Evolutionary conservation across 176 grass and related monocot species (phyloP).

Genomic region (Miscanthus lutarioriparius): DNA sequence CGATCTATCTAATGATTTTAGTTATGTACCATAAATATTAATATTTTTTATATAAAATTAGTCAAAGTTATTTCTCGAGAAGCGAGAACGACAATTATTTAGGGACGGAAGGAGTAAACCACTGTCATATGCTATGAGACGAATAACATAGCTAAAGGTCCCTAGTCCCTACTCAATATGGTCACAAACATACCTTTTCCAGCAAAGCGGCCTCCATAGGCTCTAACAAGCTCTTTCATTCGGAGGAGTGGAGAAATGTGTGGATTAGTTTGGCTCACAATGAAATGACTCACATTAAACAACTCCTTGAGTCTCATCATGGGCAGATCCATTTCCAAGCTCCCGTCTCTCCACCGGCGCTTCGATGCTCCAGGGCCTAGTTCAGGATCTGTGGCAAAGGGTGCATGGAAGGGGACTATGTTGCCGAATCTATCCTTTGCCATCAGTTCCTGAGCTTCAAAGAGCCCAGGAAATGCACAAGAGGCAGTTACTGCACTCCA

Average conservation of each 20-base stretch:
- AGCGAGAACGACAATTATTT: no score
- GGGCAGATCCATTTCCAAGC: constrained; percentile 94
- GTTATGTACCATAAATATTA: no score
- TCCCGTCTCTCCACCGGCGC: constrained; percentile 91
- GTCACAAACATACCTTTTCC: constrained; percentile 76
- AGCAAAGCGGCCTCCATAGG: constrained; percentile 81
- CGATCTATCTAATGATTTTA: no score
- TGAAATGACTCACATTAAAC: constrained; percentile 98
- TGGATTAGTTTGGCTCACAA: constrained; percentile 96
- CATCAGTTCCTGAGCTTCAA: constrained; percentile 97
- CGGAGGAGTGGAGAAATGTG: constrained; percentile 88
- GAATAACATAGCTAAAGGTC: not conserved
- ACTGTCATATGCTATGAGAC: not conserved
- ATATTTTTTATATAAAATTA: no score
- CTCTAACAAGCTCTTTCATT: constrained; percentile 74
- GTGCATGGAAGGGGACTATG: constrained; percentile 83
- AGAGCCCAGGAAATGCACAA: constrained; percentile 91
- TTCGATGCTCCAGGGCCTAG: constrained; percentile 52
- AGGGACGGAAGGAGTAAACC: not conserved
- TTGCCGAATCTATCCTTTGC: constrained; percentile 93
- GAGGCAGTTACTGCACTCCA: constrained; percentile 99
- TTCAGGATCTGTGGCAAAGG: constrained; percentile 55
- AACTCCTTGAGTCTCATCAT: constrained; percentile 88
- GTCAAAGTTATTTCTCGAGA: no score
- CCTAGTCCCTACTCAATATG: not conserved